Evolutionary conservation across 768 basidiomycete genomes (phyloP).

Genomic region (Rhizopogon roseolus): DNA sequence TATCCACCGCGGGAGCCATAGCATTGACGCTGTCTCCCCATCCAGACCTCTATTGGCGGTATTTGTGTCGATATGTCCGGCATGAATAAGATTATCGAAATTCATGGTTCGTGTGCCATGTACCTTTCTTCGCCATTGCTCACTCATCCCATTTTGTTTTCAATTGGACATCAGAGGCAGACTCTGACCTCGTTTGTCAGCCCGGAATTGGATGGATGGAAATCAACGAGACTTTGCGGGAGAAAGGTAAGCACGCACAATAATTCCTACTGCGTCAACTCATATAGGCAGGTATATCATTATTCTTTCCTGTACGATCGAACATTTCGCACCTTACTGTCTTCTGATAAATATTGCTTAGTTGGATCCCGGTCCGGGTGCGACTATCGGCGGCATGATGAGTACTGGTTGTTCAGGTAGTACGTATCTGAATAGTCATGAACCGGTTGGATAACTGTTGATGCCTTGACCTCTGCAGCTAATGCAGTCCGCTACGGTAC

Average conservation of each 20-base stretch:
- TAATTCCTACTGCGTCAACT: neutral
- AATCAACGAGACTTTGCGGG: slow-evolving; percentile 61
- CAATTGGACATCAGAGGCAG: slow-evolving; percentile 41
- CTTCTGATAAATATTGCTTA: slow-evolving; percentile 18
- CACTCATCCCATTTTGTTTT: neutral
- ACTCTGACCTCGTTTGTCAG: slow-evolving; percentile 72
- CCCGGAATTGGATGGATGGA: slow-evolving; percentile 69
- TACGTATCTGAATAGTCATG: slow-evolving; percentile 22
- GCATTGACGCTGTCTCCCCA: neutral
- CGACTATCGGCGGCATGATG: slow-evolving; percentile 83
- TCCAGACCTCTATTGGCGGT: slow-evolving; percentile 38
- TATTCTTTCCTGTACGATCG: slow-evolving; percentile 74
- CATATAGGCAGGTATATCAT: slow-evolving; percentile 49
- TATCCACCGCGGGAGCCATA: too few relatives aligned
- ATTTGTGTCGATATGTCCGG: slow-evolving; percentile 76
- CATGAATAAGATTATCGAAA: slow-evolving; percentile 76
- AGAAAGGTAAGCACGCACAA: slow-evolving; percentile 39
- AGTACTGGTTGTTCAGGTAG: slow-evolving; percentile 87
- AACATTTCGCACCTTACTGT: neutral
- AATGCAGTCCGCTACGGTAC: slow-evolving; percentile 87
- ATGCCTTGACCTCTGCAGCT: slow-evolving; percentile 30
- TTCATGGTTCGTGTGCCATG: slow-evolving; percentile 48
- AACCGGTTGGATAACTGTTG: neutral
- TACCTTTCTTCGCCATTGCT: neutral
- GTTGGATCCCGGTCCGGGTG: slow-evolving; percentile 76